Evolutionary conservation across 805 yeast species (phyloP), one percentile per base, ranked within the genome.

Genomic region (Cyberlindnera bimundalis): DNA sequence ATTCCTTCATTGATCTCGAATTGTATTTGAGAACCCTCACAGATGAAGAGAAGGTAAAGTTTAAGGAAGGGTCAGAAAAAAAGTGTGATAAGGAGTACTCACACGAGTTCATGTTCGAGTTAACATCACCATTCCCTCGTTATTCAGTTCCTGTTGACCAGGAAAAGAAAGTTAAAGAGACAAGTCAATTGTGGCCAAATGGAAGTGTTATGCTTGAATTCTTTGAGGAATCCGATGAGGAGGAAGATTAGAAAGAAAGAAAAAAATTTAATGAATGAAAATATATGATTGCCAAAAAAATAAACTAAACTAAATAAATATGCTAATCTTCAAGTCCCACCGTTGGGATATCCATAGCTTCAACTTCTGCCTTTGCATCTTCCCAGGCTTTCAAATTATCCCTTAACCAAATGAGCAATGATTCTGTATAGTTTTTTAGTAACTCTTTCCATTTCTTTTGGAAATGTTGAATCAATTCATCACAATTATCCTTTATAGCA

Each of bases 51-150:
- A 27, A 29, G 3, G 35, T 37, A 4, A 32, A 42, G 10, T 29
- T 40, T 10, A 35, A 43, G 8, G 37, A 39, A 8, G 29, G 39
- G 9, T 17, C 8, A 23, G n/a, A 45, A 6, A 49, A 18, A 8
- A 5, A 5, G 11, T 23, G 47, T 9, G 42, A 40, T 10, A 36
- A 29, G 3, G 45, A 45, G 25, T 78, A 70, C 46, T 47, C 39
- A 1, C 78, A 74, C 45, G 50, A 59, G 3, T 78, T 72, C 48
- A 58, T 59, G n/a, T 84, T 85, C 58, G 74, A 71, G 40, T 61
- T 85, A 25, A 70, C 71, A 3, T 74, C 83, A 3, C 79, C 87
- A 2, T 73, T 79, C 58, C 89, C 89, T 4, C 71, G 86, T 46
- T 67, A 59, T 33, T 60, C 63, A n/a, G 58, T 84, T 13, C 68